phyloP scores from a whole-genome alignment of 2,329 filamentous ascomycete species.

The Pseudonectria buxi region DNA sequence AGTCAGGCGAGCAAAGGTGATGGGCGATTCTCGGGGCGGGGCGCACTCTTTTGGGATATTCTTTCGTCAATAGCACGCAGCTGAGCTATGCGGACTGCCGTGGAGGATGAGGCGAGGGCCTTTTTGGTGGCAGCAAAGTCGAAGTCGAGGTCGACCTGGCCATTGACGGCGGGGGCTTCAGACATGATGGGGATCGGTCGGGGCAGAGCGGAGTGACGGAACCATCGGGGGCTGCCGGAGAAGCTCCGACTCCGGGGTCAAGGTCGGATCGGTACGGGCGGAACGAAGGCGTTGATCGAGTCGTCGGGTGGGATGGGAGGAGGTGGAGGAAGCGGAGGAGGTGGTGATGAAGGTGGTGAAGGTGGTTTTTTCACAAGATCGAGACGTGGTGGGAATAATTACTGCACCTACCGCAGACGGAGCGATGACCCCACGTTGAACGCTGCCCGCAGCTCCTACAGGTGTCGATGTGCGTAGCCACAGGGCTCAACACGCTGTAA shows the following conservation, averaged over 20 bases:
- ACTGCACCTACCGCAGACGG: no score
- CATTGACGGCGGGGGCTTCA: slow-evolving; percentile 39
- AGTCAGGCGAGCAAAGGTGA: slow-evolving; percentile 1
- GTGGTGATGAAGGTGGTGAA: no score
- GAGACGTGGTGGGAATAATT: no score
- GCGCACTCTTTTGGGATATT: slow-evolving; percentile 47
- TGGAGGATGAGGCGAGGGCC: slow-evolving; percentile 57
- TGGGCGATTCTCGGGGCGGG: slow-evolving; percentile 1
- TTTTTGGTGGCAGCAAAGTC: slow-evolving; percentile 44
- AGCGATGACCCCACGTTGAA: no score
- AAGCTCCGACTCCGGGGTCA: slow-evolving; percentile 11
- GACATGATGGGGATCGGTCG: slow-evolving; percentile 28
- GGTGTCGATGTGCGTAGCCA: no score
- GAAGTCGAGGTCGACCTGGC: slow-evolving; percentile 41
- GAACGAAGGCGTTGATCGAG: slow-evolving; percentile 1
- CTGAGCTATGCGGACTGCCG: slow-evolving; percentile 45
- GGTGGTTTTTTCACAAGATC: no score
- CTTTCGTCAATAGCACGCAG: slow-evolving; percentile 52
- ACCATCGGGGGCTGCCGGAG: slow-evolving; percentile 29
- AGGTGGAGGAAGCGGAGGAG: no score
- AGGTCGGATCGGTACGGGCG: slow-evolving; percentile 10
- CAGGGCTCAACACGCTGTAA: no score
- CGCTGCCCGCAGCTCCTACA: no score
- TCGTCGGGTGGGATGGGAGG: slow-evolving; percentile 1
- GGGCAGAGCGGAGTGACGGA: slow-evolving; percentile 16